Conservation (phyloP, 345 rosid species). For the Syzygium jambos region DNA sequence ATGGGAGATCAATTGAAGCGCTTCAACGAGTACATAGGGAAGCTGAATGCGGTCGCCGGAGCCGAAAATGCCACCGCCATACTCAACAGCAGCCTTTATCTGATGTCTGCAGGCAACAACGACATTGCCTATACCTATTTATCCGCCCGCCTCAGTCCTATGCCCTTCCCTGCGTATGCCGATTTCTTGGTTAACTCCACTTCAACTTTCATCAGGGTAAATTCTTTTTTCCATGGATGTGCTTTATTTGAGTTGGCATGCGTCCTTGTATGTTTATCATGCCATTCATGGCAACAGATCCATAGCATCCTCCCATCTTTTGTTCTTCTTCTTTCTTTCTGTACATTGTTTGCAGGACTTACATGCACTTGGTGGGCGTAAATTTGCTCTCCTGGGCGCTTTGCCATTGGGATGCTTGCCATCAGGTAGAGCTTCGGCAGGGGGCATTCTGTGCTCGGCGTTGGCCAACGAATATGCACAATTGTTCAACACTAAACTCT, state of each 20-base stretch:
- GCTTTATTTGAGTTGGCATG: not conserved
- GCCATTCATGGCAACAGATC: not conserved
- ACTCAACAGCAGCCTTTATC: constrained; percentile 13
- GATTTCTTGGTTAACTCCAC: constrained; percentile 22
- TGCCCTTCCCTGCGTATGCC: constrained; percentile 23
- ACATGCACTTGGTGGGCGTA: constrained; percentile 34
- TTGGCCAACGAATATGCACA: constrained; percentile 20
- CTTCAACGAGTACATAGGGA: constrained; percentile 30
- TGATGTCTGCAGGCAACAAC: constrained; percentile 41
- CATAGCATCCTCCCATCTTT: not conserved
- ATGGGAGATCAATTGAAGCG: constrained; percentile 25
- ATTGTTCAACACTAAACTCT: constrained; percentile 35
- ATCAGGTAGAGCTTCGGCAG: constrained; percentile 21
- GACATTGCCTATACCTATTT: constrained; percentile 46
- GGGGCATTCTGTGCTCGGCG: constrained; percentile 26
- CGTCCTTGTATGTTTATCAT: not conserved
- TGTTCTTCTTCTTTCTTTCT: not conserved
- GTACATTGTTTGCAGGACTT: constrained; percentile 13
- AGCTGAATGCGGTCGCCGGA: constrained; percentile 27
- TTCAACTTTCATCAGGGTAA: constrained; percentile 27
- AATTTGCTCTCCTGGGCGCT: constrained; percentile 26
- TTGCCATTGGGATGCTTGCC: constrained; percentile 61
- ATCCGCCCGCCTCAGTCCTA: not conserved
- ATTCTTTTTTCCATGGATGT: not conserved
- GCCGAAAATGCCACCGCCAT: constrained; percentile 18